Evolutionary conservation across 2,329 filamentous ascomycete genomes (phyloP).

Genomic region (Hypoxylon sp.): DNA sequence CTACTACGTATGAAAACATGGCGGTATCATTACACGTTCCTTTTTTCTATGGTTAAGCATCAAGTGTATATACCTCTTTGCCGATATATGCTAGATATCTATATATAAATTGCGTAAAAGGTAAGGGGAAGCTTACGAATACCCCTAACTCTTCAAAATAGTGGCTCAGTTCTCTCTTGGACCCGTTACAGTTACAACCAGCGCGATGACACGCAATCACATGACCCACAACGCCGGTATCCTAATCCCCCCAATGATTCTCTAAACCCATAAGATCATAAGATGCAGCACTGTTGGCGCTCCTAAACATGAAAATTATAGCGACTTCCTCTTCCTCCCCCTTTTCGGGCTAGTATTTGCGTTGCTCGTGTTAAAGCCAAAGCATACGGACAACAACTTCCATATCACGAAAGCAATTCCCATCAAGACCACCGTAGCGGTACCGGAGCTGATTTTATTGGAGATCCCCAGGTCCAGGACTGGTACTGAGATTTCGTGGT

Average conservation of each 20-base stretch:
- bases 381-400: conserved; percentile 59
- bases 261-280: conserved; percentile 11
- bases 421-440: conserved; percentile 64
- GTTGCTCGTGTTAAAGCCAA: conserved; percentile 41
- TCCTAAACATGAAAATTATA: conserved; percentile 33
- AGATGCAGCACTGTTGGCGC: conserved; percentile 3
- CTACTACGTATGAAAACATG: conserved; percentile 59
- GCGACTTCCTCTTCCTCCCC: conserved; percentile 42
- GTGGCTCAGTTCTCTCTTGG: too few species aligned
- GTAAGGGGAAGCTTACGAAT: too few species aligned
- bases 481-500: conserved; percentile 68
- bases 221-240: conserved; percentile 25
- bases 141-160: too few species aligned
- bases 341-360: conserved; percentile 39
- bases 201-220: conserved; percentile 23
- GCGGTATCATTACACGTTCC: too few species aligned
- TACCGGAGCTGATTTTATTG: conserved; percentile 61
- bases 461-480: conserved; percentile 66
- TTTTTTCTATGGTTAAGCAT: too few species aligned
- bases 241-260: conserved; percentile 1
- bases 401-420: conserved; percentile 77
- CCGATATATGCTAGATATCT: too few species aligned
- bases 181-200: conserved; percentile 10
- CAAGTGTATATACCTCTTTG: too few species aligned
- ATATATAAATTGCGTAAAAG: too few species aligned